Percentiles rank a stretch among this genome's conserved stretches.
These are phyloP conservation scores for Alternaria consortialis DNA, from an alignment of 2,329 filamentous ascomycete genomes.

Conservation along the genomic window DNA sequence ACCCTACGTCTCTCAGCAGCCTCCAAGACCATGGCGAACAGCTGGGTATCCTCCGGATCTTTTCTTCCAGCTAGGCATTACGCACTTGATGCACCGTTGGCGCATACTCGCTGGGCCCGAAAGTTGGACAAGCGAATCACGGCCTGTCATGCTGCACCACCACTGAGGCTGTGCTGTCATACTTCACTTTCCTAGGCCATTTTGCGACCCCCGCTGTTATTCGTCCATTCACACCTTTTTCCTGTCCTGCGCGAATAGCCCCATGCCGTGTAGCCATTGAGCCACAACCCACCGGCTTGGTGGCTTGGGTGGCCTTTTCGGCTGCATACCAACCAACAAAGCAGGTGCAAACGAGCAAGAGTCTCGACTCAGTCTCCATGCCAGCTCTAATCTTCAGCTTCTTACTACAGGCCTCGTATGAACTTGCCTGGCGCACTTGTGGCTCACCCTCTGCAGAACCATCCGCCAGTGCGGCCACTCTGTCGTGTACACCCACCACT, in stretches of 20 bases:
- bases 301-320: neutral
- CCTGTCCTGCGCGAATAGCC: slow-evolving; percentile 2
- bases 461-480: neutral
- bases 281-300: slow-evolving; percentile 6
- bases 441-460: neutral
- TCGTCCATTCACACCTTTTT: slow-evolving; percentile 2
- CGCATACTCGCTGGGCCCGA: slow-evolving; percentile 21
- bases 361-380: neutral
- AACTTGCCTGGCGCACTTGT: neutral
- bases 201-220: slow-evolving; percentile 13
- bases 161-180: slow-evolving; percentile 28
- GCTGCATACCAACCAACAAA: neutral
- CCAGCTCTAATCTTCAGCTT: neutral
- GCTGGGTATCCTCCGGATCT: neutral
- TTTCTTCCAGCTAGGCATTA: slow-evolving; percentile 21
- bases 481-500: neutral
- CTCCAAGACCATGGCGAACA: slow-evolving; percentile 3
- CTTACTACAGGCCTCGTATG: slow-evolving; percentile 1
- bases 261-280: neutral
- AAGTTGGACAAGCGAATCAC: slow-evolving; percentile 19
- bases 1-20: neutral
- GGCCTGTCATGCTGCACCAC: slow-evolving; percentile 16
- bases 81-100: slow-evolving; percentile 23
- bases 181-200: neutral
- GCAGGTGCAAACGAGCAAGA: neutral